Evolutionary conservation across 768 basidiomycete species (phyloP).

Genomic region (Macrolepiota fuliginosa): DNA sequence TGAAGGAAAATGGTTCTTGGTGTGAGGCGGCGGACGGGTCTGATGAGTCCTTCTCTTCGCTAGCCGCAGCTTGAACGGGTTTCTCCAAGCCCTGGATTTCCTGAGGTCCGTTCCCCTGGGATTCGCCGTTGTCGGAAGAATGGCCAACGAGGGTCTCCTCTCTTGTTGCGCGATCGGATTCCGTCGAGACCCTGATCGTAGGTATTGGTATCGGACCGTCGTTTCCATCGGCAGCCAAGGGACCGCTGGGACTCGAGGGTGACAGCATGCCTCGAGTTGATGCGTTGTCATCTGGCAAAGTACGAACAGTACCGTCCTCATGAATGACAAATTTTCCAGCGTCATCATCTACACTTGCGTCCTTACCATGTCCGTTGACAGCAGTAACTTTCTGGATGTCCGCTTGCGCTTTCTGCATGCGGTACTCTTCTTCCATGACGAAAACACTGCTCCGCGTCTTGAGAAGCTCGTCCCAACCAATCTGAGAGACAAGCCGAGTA

Average conservation of each 20-base stretch:
- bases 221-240: slow-evolving; percentile 24
- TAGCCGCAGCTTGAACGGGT: slow-evolving; percentile 51
- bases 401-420: slow-evolving; percentile 87
- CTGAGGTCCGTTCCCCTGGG: slow-evolving; percentile 20
- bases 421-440: slow-evolving; percentile 99
- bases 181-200: slow-evolving; percentile 76
- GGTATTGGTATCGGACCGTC: slow-evolving; percentile 39
- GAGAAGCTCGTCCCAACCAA: slow-evolving; percentile 98
- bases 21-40: slow-evolving; percentile 31
- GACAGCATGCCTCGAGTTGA: slow-evolving; percentile 64
- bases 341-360: slow-evolving; percentile 27
- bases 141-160: slow-evolving; percentile 10
- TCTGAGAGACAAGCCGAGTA: slow-evolving; percentile 86
- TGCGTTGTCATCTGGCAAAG: slow-evolving; percentile 54
- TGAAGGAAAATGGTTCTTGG: slow-evolving; percentile 83
- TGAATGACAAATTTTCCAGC: slow-evolving; percentile 46
- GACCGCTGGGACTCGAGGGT: slow-evolving; percentile 28
- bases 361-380: slow-evolving; percentile 21
- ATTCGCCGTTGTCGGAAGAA: slow-evolving; percentile 18
- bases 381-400: slow-evolving; percentile 53
- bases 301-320: slow-evolving; percentile 54
- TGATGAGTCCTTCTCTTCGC: slow-evolving; percentile 40
- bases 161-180: slow-evolving; percentile 44
- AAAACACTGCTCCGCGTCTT: slow-evolving; percentile 94
- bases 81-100: slow-evolving; percentile 34